Percentiles rank a stretch among this genome's conserved stretches.
Conservation (phyloP, 257 asterid species). For the Fraxinus cuspidata region DNA sequence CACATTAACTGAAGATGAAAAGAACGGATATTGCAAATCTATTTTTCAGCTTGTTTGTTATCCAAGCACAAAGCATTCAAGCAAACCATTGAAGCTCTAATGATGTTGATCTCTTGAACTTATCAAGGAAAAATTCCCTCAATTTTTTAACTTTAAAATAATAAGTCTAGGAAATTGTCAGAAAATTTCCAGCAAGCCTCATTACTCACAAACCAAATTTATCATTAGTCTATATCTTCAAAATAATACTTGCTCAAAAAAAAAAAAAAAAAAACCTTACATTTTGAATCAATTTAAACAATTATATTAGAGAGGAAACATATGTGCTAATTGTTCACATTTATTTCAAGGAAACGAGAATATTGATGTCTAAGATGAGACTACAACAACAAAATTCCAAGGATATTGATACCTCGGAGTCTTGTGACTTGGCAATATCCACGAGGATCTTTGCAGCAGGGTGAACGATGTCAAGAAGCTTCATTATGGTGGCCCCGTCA, state of each 20-base stretch:
- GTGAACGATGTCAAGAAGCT: constrained; percentile 94
- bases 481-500: constrained; percentile 99
- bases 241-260: not conserved
- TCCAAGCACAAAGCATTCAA: not conserved
- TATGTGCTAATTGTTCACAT: not conserved
- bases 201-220: not conserved
- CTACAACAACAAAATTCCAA: not conserved
- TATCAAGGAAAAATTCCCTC: not conserved
- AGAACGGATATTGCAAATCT: not conserved
- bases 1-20: not conserved
- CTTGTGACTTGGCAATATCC: constrained; percentile 98
- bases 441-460: constrained; percentile 99
- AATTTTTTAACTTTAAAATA: not conserved
- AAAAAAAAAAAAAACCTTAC: not conserved
- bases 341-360: not conserved
- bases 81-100: not conserved
- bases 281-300: not conserved
- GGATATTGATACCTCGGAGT: constrained; percentile 73
- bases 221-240: not conserved
- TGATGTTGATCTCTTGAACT: not conserved
- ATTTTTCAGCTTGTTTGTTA: not conserved
- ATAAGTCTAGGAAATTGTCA: not conserved
- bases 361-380: not conserved
- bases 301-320: not conserved
- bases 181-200: not conserved